phyloP scores from a whole-genome alignment of 768 basidiomycete genomes.

The Tephrocybe sp. region DNA sequence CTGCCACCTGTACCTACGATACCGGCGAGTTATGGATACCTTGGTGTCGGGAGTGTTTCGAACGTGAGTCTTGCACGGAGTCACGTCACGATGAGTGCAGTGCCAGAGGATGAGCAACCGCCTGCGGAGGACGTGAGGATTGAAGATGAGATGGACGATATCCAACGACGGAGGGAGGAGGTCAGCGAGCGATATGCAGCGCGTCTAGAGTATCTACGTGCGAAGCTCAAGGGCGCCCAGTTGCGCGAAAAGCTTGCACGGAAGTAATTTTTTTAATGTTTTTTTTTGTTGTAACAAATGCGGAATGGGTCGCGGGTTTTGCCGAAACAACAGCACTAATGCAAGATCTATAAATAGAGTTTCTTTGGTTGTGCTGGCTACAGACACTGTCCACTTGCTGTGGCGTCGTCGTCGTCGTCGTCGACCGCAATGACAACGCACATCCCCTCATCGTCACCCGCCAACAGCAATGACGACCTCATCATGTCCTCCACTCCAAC shows the following conservation, averaged over 20 bases:
- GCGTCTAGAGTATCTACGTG: conserved; percentile 76
- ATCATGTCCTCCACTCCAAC: conserved; percentile 43
- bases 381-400: conserved; percentile 3
- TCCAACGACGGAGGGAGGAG: conserved; percentile 66
- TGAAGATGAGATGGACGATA: conserved; percentile 65
- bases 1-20: conserved; percentile 37
- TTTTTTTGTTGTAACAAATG: no score
- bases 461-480: conserved; percentile 32
- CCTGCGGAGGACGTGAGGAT: conserved; percentile 31
- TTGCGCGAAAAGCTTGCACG: conserved; percentile 77
- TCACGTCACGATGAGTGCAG: conserved; percentile 49
- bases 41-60: conserved; percentile 35
- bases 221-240: conserved; percentile 80
- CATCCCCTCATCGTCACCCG: conserved; percentile 21
- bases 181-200: conserved; percentile 71
- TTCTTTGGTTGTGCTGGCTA: conserved; percentile 3
- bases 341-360: conserved; percentile 13
- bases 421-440: conserved; percentile 26
- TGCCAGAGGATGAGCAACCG: conserved; percentile 45
- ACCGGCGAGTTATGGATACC: conserved; percentile 28
- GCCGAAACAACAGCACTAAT: conserved; percentile 16
- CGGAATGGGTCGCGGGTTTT: no score
- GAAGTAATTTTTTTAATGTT: conserved; percentile 47
- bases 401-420: conserved; percentile 17
- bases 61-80: conserved; percentile 52